Base-by-base conservation (phyloP, 495 filamentous ascomycete genomes). In the Aspergillus haitiensis region DNA sequence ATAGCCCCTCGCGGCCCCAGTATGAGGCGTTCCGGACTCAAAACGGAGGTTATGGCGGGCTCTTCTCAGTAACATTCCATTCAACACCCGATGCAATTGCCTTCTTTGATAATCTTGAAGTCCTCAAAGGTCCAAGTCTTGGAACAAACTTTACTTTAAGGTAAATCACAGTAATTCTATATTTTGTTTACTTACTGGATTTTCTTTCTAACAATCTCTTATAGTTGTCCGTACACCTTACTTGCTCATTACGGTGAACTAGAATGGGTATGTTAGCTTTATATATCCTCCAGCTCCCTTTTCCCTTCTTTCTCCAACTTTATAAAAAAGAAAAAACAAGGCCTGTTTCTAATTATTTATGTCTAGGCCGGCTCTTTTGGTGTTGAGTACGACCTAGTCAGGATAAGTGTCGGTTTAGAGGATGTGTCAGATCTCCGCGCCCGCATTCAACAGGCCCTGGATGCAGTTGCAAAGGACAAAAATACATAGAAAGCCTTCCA, bases 141-240 rank as follows among this genome's bases (percentile, higher is more conserved):
- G 94, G 94, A 0, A 98, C 95, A 0, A 98, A 98, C 67, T 98
- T 99, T 72, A 98, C 94, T 0, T 77, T 99, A 49, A 86, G 78
- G 83, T 84, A 57, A 65, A 69, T 65, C 52, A 7, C 13, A 12
- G 18, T 9, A 16, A 1, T 1, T 5, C 52, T 49, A 8, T 7
- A 33, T 27, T 31, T 31, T 7, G n/a, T 15, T 9, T 45, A 56
- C n/a, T 27, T 39, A 21, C 27, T 0, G 8, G 34, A 11, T 6
- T 5, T n/a, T 9, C 27, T 55, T 40, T 36, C 46, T 61, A 18
- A 62, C 55, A 15, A n/a, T 15, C 37, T 55, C 10, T 27, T 6
- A 0, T 5, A 87, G 85, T 66, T 95, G 86, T 37, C 94, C 95
- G 8, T 98, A 96, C 64, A 91, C 93, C 33, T 73, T 98, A 13